These are phyloP conservation scores for Penicillium tannophilum DNA, from an alignment of 495 filamentous ascomycete genomes.

Conservation along the genomic window DNA sequence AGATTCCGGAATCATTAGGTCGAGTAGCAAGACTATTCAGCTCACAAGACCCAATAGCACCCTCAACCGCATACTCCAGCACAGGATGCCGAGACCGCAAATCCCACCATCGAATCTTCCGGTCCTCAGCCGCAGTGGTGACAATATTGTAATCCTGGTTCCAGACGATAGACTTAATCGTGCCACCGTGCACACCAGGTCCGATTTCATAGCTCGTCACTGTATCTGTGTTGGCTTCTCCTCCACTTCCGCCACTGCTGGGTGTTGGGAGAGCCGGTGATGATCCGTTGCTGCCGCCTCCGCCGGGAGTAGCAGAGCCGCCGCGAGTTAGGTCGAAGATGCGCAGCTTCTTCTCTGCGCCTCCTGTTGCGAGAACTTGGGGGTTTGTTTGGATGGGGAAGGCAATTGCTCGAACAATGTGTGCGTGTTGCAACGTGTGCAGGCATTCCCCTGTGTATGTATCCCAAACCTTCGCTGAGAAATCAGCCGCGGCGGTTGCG, in stretches of 20 bases:
- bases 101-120: slow-evolving; percentile 93
- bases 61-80: slow-evolving; percentile 71
- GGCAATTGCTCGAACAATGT: slow-evolving; percentile 91
- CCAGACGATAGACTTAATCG: slow-evolving; percentile 96
- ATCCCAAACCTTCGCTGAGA: slow-evolving; percentile 98
- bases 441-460: slow-evolving; percentile 91
- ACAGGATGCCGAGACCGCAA: slow-evolving; percentile 71
- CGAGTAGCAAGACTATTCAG: slow-evolving; percentile 58
- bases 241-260: slow-evolving; percentile 21
- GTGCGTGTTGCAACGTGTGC: slow-evolving; percentile 83
- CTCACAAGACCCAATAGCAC: slow-evolving; percentile 88
- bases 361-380: slow-evolving; percentile 84
- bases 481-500: slow-evolving; percentile 92
- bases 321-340: slow-evolving; percentile 79
- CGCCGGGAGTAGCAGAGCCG: slow-evolving; percentile 7
- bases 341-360: slow-evolving; percentile 92
- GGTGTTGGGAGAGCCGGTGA: slow-evolving; percentile 38
- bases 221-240: slow-evolving; percentile 36
- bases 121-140: slow-evolving; percentile 87
- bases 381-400: slow-evolving; percentile 77
- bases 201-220: slow-evolving; percentile 80
- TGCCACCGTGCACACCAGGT: slow-evolving; percentile 74
- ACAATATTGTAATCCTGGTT: slow-evolving; percentile 81
- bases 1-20: slow-evolving; percentile 46
- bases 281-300: slow-evolving; percentile 39